Evolutionary conservation across 2,329 filamentous ascomycete genomes (phyloP).

Genomic region (Aspergillus awamori): DNA sequence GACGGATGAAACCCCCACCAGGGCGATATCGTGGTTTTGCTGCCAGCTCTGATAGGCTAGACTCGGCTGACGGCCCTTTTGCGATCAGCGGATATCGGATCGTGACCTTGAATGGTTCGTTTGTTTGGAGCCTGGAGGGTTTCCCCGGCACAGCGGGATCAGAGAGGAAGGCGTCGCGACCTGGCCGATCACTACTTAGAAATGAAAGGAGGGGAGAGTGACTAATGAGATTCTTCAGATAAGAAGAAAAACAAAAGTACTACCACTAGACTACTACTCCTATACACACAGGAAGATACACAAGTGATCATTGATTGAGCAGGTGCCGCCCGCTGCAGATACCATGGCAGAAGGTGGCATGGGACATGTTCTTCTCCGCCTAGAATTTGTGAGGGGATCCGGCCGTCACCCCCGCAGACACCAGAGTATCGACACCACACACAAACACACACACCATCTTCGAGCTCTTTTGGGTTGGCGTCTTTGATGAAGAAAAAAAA

Average conservation of each 20-base stretch:
- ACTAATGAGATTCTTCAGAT: conserved; percentile 16
- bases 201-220: conserved; percentile 6
- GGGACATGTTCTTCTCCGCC: neutral
- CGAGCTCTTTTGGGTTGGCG: neutral
- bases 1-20: conserved; percentile 11
- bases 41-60: conserved; percentile 22
- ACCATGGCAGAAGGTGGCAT: neutral
- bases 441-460: neutral
- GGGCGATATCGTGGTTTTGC: conserved; percentile 21
- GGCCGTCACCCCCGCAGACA: neutral
- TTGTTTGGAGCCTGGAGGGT: neutral
- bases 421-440: neutral
- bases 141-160: neutral
- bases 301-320: neutral
- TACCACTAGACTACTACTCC: too few species aligned
- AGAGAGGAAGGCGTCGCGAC: conserved; percentile 7
- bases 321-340: neutral
- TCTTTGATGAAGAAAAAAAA: too few species aligned
- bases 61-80: conserved; percentile 13
- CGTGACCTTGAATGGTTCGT: conserved; percentile 10
- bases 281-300: too few species aligned
- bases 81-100: conserved; percentile 23
- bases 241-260: conserved; percentile 20
- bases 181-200: conserved; percentile 2
- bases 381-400: neutral